Conservation (phyloP, 306 rosid species). For the Mimosa pudica region DNA sequence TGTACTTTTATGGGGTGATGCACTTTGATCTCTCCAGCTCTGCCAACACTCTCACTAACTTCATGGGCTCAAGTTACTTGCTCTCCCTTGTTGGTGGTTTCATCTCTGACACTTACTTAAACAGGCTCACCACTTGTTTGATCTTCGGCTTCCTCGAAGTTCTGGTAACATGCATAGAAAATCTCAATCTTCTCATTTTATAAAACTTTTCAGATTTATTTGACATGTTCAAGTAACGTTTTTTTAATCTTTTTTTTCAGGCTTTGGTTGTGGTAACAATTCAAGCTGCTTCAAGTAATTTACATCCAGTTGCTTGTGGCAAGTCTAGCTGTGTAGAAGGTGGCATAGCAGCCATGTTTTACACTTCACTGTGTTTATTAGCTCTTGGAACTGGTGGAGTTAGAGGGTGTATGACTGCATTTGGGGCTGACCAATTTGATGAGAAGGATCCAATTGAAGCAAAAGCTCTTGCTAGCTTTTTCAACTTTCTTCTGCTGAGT, state of each 20-base stretch:
- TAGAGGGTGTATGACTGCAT: constrained; percentile 68
- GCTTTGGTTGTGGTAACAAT: constrained; percentile 60
- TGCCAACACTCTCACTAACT: constrained; percentile 84
- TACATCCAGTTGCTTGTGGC: constrained; percentile 57
- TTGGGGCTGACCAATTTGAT: constrained; percentile 89
- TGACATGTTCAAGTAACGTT: background rate
- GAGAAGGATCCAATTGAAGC: constrained; percentile 59
- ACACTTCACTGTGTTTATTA: constrained; percentile 52
- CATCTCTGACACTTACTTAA: constrained; percentile 76
- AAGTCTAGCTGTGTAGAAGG: constrained; percentile 63
- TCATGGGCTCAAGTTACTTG: constrained; percentile 77
- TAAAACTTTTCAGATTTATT: background rate
- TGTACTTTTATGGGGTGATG: constrained; percentile 65
- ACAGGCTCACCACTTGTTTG: constrained; percentile 65
- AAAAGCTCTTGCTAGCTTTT: constrained; percentile 64
- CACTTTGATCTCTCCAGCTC: constrained; percentile 60
- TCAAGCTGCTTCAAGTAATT: constrained; percentile 53
- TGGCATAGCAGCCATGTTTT: constrained; percentile 52
- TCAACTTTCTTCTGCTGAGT: constrained; percentile 69
- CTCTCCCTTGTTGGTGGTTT: constrained; percentile 84
- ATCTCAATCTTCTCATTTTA: background rate
- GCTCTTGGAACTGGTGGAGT: constrained; percentile 81
- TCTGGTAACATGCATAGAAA: constrained; percentile 40
- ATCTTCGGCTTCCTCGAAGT: constrained; percentile 72
- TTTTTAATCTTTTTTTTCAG: constrained; percentile 24